Evolutionary conservation across 495 filamentous ascomycete species (phyloP).

Genomic region (Chlorociboria aeruginascens): DNA sequence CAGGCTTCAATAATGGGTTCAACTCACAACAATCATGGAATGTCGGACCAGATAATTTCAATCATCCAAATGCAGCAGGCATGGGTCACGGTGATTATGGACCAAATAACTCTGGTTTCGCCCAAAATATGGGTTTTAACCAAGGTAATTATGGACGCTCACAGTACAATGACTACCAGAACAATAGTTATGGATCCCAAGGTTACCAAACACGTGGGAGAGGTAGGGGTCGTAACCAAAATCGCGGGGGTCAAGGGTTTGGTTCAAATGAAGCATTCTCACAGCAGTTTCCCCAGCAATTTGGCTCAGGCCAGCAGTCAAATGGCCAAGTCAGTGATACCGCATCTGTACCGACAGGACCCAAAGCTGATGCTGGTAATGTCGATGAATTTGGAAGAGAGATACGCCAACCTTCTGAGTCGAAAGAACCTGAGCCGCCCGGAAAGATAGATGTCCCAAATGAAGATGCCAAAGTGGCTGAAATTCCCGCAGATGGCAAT

Average conservation of each 20-base stretch:
- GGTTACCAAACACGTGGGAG: conserved; percentile 50
- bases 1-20: conserved; percentile 38
- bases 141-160: conserved; percentile 48
- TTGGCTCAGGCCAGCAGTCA: conserved; percentile 6
- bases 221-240: conserved; percentile 37
- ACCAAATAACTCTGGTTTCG: conserved; percentile 65
- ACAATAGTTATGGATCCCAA: conserved; percentile 40
- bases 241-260: conserved; percentile 26
- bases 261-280: conserved; percentile 15
- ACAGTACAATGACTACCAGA: conserved; percentile 53
- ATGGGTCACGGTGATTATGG: conserved; percentile 74
- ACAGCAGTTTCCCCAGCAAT: conserved; percentile 17
- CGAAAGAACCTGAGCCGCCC: conserved; percentile 7
- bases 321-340: conserved; percentile 12
- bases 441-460: neutral
- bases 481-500: neutral
- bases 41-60: conserved; percentile 58
- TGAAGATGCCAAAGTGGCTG: conserved; percentile 9
- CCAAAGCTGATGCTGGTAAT: conserved; percentile 20
- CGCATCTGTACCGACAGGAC: conserved; percentile 14
- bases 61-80: conserved; percentile 54
- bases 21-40: conserved; percentile 64
- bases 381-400: conserved; percentile 43
- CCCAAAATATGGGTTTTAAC: conserved; percentile 36
- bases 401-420: conserved; percentile 23